phyloP scores from a whole-genome alignment of 495 filamentous ascomycete species.

The Podospora fimiseda region DNA sequence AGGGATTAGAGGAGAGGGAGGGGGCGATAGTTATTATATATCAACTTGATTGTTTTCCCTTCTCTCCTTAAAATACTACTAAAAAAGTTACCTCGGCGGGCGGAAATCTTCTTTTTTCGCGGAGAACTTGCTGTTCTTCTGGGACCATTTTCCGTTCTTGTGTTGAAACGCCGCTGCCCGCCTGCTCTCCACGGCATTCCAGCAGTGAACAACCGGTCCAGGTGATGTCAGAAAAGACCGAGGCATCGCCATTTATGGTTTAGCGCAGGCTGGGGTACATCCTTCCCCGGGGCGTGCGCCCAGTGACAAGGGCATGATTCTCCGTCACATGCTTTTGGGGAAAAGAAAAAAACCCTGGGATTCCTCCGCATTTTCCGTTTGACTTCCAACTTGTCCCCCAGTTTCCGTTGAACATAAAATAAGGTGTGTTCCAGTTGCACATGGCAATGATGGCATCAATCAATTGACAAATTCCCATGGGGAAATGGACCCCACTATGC shows the following conservation, averaged over 20 bases:
- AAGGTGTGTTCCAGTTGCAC: too few relatives aligned
- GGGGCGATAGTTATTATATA: neutral
- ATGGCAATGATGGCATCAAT: too few relatives aligned
- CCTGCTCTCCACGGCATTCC: neutral
- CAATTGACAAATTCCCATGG: too few relatives aligned
- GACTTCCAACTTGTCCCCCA: too few relatives aligned
- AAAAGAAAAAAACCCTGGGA: neutral
- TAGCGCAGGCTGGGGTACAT: conserved; percentile 24
- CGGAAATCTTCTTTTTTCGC: conserved; percentile 7
- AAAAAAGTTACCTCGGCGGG: conserved; percentile 12
- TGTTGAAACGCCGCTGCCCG: neutral
- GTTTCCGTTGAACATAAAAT: too few relatives aligned
- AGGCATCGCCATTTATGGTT: conserved; percentile 28
- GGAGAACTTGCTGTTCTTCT: conserved; percentile 8
- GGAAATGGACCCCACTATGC: too few relatives aligned
- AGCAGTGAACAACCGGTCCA: conserved; percentile 8
- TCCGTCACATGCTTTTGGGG: neutral
- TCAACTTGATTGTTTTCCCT: neutral
- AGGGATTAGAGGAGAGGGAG: neutral
- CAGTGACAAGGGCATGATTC: conserved; percentile 16
- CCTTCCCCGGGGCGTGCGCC: conserved; percentile 8
- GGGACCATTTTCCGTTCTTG: conserved; percentile 3
- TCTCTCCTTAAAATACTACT: neutral
- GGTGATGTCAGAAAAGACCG: conserved; percentile 34
- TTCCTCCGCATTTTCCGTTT: too few relatives aligned